Conservation (phyloP, 345 rosid species). For the Linum usitatissimum region DNA sequence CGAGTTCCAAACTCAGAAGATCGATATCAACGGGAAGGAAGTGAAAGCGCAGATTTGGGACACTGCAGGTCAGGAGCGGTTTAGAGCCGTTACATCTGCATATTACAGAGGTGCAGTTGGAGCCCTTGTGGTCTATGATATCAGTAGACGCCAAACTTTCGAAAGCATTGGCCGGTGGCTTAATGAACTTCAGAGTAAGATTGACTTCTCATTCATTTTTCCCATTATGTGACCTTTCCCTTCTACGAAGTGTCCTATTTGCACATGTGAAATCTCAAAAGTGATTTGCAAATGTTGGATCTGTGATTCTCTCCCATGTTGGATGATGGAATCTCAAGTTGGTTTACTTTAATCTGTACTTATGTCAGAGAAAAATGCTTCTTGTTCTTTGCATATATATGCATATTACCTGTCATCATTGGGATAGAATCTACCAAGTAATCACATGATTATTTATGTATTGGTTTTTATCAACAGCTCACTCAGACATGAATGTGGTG, state of each 20-base stretch:
- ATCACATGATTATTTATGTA: neutral
- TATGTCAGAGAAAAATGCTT: neutral
- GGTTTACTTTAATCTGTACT: neutral
- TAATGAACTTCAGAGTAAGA: slow-evolving; percentile 93
- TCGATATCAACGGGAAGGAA: slow-evolving; percentile 83
- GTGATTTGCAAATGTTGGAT: neutral
- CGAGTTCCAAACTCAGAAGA: slow-evolving; percentile 94
- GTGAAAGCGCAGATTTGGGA: slow-evolving; percentile 98
- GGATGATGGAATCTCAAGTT: neutral
- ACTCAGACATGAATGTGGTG: slow-evolving; percentile 95
- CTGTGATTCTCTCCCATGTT: neutral
- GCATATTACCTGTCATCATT: neutral
- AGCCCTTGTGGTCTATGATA: slow-evolving; percentile 90
- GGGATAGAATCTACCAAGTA: neutral
- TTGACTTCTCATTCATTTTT: neutral
- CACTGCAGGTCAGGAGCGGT: slow-evolving; percentile 98
- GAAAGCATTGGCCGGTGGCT: slow-evolving; percentile 93
- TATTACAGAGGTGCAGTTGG: slow-evolving; percentile 98
- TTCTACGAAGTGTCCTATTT: no score
- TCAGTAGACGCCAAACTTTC: slow-evolving; percentile 84
- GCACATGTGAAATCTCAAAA: no score
- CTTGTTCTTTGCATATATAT: neutral
- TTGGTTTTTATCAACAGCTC: slow-evolving; percentile 36
- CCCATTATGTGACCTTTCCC: neutral
- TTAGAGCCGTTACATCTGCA: slow-evolving; percentile 95